A percentile compares a stretch with the other conserved stretches of the same genome.
Evolutionary conservation across 176 grass and related monocot species (phyloP).

Genomic region (Avena atlantica): DNA sequence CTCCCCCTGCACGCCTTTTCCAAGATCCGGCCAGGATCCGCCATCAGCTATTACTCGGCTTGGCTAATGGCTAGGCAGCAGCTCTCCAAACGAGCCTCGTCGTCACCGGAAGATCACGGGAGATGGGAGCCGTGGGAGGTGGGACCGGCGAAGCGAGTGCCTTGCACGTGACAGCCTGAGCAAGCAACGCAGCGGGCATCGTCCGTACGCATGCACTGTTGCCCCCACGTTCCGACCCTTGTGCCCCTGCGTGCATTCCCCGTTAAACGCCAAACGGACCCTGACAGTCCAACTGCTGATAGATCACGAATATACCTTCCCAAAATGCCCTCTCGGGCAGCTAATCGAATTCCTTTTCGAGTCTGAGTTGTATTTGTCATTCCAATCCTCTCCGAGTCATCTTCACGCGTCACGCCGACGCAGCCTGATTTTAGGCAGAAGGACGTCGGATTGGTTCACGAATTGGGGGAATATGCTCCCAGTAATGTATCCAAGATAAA

Average conservation of each 20-base stretch:
- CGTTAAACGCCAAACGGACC: not conserved
- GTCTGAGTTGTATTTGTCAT: too few species aligned
- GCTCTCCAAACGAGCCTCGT: not conserved
- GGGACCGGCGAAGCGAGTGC: not conserved
- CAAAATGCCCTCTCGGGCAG: constrained; percentile 28
- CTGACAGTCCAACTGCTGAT: not conserved
- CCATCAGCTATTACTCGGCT: not conserved
- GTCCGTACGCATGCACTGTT: not conserved
- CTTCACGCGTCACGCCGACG: too few species aligned
- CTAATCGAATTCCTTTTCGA: too few species aligned
- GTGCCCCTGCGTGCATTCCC: not conserved
- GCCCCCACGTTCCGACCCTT: constrained; percentile 25
- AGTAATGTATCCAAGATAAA: too few species aligned
- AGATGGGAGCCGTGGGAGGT: not conserved
- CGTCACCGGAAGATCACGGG: not conserved
- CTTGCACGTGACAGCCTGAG: constrained; percentile 13
- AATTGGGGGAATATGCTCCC: too few species aligned
- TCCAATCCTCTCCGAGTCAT: too few species aligned
- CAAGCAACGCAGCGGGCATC: not conserved
- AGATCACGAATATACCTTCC: not conserved
- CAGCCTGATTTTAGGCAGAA: too few species aligned
- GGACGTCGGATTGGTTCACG: too few species aligned
- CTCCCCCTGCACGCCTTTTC: not conserved
- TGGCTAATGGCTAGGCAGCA: too few species aligned
- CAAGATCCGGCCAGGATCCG: not conserved